Conservation (phyloP, 139 green algal species). For the Coelastrella sp. region DNA sequence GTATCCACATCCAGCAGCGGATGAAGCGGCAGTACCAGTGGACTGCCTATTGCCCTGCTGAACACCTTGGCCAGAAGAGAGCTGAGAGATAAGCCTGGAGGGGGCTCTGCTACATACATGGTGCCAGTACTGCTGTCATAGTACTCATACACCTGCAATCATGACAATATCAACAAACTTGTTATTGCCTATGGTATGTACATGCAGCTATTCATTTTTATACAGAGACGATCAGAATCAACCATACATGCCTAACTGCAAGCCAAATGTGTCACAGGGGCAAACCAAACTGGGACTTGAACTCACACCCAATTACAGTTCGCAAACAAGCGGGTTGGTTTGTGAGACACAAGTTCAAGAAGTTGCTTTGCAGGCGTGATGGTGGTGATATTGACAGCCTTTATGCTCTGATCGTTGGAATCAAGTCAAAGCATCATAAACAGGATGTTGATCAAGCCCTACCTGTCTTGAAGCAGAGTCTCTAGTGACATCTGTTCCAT, state of each 20-base stretch:
- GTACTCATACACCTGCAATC: constrained; percentile 51
- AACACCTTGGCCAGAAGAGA: constrained; percentile 61
- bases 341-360: too few species aligned
- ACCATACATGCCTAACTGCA: too few species aligned
- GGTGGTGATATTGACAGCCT: too few species aligned
- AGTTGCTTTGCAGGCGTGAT: too few species aligned
- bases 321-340: too few species aligned
- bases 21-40: constrained; percentile 69
- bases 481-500: constrained; percentile 15
- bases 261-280: too few species aligned
- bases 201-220: too few species aligned
- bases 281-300: too few species aligned
- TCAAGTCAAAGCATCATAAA: background rate
- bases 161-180: background rate
- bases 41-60: constrained; percentile 62
- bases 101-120: constrained; percentile 58
- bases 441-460: background rate
- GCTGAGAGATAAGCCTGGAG: constrained; percentile 45
- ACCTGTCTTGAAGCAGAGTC: constrained; percentile 27
- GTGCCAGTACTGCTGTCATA: constrained; percentile 8
- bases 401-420: too few species aligned
- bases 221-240: too few species aligned
- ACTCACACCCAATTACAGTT: too few species aligned
- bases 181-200: too few species aligned
- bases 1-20: constrained; percentile 58